phyloP scores from a whole-genome alignment of 768 basidiomycete genomes.

The Podaxis sp. region DNA sequence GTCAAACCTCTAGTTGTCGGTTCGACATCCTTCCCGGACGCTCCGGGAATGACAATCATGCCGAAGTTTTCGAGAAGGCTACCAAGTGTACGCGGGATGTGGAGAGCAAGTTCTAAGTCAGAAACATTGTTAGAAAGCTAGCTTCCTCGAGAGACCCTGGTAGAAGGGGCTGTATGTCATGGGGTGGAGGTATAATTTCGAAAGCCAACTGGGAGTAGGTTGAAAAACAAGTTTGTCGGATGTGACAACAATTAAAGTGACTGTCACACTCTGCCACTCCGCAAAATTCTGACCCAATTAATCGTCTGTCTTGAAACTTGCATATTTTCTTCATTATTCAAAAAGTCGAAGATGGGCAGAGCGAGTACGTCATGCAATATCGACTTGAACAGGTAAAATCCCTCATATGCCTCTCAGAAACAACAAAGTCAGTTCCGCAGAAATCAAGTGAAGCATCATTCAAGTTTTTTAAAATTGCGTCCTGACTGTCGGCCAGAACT shows the following conservation, averaged over 20 bases:
- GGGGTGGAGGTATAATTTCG: too few relatives aligned
- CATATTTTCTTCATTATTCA: background rate
- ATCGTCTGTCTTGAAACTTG: background rate
- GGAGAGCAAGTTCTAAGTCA: background rate
- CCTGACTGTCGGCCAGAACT: conserved; percentile 47
- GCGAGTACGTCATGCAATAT: conserved; percentile 30
- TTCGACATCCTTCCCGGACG: background rate
- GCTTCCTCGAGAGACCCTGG: too few relatives aligned
- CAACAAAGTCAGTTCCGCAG: conserved; percentile 39
- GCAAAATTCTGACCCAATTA: background rate
- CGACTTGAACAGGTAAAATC: background rate
- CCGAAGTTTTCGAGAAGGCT: background rate
- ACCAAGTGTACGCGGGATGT: background rate
- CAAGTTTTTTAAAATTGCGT: background rate
- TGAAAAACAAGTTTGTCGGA: background rate
- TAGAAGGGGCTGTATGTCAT: too few relatives aligned
- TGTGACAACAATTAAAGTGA: background rate
- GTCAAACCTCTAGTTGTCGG: background rate
- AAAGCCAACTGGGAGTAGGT: too few relatives aligned
- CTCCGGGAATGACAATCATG: background rate
- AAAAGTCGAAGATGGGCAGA: conserved; percentile 31
- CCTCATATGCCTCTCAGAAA: conserved; percentile 23
- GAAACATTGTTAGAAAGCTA: too few relatives aligned
- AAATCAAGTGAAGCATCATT: conserved; percentile 34
- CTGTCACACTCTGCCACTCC: background rate